These are phyloP conservation scores for Marvania coccoides DNA, from an alignment of 139 green algal species.

Conservation along the genomic window DNA sequence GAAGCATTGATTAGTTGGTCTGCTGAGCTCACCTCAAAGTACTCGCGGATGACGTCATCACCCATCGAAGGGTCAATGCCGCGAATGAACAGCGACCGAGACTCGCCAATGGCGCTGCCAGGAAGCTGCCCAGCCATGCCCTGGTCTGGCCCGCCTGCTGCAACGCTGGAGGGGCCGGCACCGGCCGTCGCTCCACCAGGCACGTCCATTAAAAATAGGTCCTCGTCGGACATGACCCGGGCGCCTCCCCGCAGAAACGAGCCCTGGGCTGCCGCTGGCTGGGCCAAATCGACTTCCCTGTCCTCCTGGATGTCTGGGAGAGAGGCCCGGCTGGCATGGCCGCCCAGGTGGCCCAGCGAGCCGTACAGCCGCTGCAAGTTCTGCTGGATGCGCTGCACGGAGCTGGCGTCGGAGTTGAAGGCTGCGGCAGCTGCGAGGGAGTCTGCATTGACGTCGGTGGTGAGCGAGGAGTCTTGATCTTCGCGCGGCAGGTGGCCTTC, in stretches of 20 bases:
- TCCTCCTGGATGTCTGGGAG: slow-evolving; percentile 21
- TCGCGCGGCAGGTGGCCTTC: too few species aligned
- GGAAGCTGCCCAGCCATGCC: slow-evolving; percentile 35
- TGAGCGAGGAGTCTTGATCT: too few species aligned
- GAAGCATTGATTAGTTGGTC: too few species aligned
- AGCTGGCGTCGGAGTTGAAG: neutral
- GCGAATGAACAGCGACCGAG: slow-evolving; percentile 70
- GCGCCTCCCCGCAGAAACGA: neutral
- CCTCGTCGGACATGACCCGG: slow-evolving; percentile 5
- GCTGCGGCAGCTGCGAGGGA: neutral
- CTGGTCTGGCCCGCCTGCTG: neutral
- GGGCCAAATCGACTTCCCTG: too few species aligned
- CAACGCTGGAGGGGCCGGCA: neutral
- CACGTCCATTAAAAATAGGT: slow-evolving; percentile 16
- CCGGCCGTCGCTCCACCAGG: neutral
- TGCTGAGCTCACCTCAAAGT: slow-evolving; percentile 54
- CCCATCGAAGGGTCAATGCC: slow-evolving; percentile 41
- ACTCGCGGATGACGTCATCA: slow-evolving; percentile 48
- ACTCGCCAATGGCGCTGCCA: slow-evolving; percentile 34
- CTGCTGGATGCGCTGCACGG: neutral
- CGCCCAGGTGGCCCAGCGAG: slow-evolving; percentile 8
- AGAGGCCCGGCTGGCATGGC: neutral
- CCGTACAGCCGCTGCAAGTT: slow-evolving; percentile 14
- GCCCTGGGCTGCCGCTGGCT: slow-evolving; percentile 1
- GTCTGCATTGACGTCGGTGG: too few species aligned